Conservation (phyloP, 495 filamentous ascomycete species). For the Usnea hakonensis region DNA sequence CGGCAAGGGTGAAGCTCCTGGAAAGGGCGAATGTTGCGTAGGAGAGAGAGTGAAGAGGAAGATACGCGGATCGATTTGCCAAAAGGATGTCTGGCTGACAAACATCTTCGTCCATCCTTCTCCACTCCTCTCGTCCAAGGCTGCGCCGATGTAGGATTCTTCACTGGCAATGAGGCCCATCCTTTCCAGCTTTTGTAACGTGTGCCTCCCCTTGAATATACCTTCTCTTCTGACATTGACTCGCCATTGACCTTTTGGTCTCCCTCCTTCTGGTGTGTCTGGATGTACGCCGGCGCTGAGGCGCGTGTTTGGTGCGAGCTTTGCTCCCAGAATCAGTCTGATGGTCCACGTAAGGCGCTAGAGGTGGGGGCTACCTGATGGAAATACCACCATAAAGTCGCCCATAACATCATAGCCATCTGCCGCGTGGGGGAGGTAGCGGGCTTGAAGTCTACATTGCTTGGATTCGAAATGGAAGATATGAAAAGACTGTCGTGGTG, state of each 20-base stretch:
- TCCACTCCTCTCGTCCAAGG: conserved; percentile 50
- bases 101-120: conserved; percentile 76
- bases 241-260: conserved; percentile 79
- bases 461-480: conserved; percentile 79
- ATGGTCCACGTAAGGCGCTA: neutral
- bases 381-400: conserved; percentile 94
- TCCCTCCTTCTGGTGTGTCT: conserved; percentile 56
- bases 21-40: conserved; percentile 43
- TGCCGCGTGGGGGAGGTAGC: conserved; percentile 71
- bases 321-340: conserved; percentile 21
- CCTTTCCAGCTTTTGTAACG: conserved; percentile 84
- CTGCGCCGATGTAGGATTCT: conserved; percentile 66
- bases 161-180: conserved; percentile 78
- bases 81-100: conserved; percentile 70
- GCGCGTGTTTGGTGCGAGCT: conserved; percentile 42
- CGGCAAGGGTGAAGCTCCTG: conserved; percentile 47
- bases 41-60: conserved; percentile 85
- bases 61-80: conserved; percentile 80
- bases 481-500: conserved; percentile 78
- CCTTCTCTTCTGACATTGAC: conserved; percentile 80
- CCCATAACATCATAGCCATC: conserved; percentile 95
- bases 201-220: conserved; percentile 69
- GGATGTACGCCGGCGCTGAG: conserved; percentile 55
- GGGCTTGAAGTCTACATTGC: conserved; percentile 69
- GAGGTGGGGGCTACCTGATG: conserved; percentile 47